Evolutionary conservation across 768 basidiomycete genomes (phyloP).

Genomic region (Candolleomyces efflorescens): DNA sequence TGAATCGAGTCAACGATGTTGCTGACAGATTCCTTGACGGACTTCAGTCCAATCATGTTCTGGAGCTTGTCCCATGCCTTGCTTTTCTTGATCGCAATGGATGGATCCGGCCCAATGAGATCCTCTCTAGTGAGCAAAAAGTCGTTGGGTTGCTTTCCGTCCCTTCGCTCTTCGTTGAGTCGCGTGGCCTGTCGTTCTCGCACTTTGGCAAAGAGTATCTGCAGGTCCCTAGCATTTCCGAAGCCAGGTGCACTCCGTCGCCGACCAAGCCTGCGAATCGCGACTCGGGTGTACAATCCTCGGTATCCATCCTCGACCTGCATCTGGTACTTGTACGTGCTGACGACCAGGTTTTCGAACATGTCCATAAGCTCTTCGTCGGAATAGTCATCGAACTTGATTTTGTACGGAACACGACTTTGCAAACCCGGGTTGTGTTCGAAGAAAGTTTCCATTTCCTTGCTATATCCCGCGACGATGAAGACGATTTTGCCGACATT

Average conservation of each 20-base stretch:
- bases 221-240: constrained; percentile 62
- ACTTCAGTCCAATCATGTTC: constrained; percentile 45
- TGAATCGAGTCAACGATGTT: constrained; percentile 42
- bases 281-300: constrained; percentile 54
- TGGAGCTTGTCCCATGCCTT: constrained; percentile 50
- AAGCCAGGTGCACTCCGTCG: constrained; percentile 57
- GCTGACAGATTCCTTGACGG: constrained; percentile 52
- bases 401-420: constrained; percentile 61
- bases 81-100: constrained; percentile 40
- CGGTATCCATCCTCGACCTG: constrained; percentile 47
- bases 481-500: constrained; percentile 60
- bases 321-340: constrained; percentile 47
- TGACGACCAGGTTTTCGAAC: constrained; percentile 44
- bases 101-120: constrained; percentile 63
- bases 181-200: constrained; percentile 51
- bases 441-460: constrained; percentile 74
- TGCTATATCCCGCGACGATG: constrained; percentile 66
- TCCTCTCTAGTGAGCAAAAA: constrained; percentile 50
- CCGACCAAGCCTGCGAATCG: constrained; percentile 56
- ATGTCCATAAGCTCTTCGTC: constrained; percentile 54
- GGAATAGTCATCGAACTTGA: constrained; percentile 59
- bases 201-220: constrained; percentile 44
- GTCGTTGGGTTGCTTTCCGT: constrained; percentile 41
- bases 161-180: constrained; percentile 34
- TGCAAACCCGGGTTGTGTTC: constrained; percentile 68